Conservation (phyloP, 305 asterid genomes). For the Fraxinus sp. region DNA sequence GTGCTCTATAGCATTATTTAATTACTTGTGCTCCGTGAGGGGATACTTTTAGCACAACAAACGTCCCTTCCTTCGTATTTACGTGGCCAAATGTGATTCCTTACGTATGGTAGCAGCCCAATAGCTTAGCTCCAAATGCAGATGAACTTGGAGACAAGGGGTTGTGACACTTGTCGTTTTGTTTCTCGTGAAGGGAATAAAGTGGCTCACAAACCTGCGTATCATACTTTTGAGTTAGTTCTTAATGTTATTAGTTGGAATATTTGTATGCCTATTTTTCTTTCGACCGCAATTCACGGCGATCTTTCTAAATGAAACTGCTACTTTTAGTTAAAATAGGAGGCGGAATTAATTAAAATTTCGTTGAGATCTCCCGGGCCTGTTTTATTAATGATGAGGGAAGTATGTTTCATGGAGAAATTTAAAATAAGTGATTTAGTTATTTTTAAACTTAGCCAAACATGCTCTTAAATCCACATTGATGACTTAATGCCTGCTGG, state of each 20-base stretch:
- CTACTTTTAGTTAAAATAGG: neutral
- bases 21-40: neutral
- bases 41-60: neutral
- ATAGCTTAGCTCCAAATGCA: neutral
- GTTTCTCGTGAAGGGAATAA: neutral
- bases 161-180: neutral
- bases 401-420: neutral
- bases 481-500: neutral
- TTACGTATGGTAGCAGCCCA: neutral
- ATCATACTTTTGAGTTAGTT: neutral
- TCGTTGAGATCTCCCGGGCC: neutral
- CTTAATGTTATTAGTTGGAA: neutral
- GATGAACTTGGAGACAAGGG: neutral
- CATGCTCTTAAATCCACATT: neutral
- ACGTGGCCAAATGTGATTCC: neutral
- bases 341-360: neutral
- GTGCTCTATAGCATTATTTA: neutral
- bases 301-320: neutral
- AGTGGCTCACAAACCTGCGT: neutral
- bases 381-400: neutral
- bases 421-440: neutral
- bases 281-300: neutral
- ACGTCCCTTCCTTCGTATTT: neutral
- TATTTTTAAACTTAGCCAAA: neutral
- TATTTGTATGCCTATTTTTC: neutral